phyloP scores from a whole-genome alignment of 257 asterid species.

The Handroanthus guayacan region DNA sequence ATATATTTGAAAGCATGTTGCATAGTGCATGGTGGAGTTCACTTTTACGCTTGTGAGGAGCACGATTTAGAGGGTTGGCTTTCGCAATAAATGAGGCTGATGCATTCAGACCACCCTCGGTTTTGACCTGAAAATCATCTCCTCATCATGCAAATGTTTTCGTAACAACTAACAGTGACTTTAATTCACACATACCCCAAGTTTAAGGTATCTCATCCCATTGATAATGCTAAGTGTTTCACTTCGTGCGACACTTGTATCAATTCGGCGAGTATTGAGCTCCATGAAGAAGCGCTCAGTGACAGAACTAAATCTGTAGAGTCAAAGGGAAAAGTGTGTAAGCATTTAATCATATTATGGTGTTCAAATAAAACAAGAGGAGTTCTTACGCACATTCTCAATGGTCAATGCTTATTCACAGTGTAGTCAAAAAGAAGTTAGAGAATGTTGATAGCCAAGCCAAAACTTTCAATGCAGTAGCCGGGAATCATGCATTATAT shows the following conservation, averaged over 20 bases:
- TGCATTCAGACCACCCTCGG: conserved; percentile 97
- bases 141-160: conserved; percentile 43
- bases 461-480: conserved; percentile 12
- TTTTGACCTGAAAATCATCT: conserved; percentile 77
- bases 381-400: conserved; percentile 26
- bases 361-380: conserved; percentile 24
- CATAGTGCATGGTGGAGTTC: conserved; percentile 98
- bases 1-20: conserved; percentile 98
- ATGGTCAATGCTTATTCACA: conserved; percentile 28
- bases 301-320: conserved; percentile 93
- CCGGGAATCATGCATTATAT: conserved; percentile 17
- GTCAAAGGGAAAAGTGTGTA: conserved; percentile 38
- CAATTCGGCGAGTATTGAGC: conserved; percentile 92
- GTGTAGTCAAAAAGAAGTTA: conserved; percentile 20
- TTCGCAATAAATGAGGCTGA: conserved; percentile 99
- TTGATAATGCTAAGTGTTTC: conserved; percentile 96
- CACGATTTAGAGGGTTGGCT: conserved; percentile 95
- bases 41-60: conserved; percentile 97
- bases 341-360: conserved; percentile 27
- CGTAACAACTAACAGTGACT: conserved; percentile 33
- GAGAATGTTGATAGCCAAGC: conserved; percentile 12
- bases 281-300: conserved; percentile 99
- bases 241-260: conserved; percentile 89
- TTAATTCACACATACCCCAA: conserved; percentile 76
- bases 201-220: conserved; percentile 98